These are phyloP conservation scores for Lithohypha guttulata DNA, from an alignment of 2,329 filamentous ascomycete species.

Conservation along the genomic window DNA sequence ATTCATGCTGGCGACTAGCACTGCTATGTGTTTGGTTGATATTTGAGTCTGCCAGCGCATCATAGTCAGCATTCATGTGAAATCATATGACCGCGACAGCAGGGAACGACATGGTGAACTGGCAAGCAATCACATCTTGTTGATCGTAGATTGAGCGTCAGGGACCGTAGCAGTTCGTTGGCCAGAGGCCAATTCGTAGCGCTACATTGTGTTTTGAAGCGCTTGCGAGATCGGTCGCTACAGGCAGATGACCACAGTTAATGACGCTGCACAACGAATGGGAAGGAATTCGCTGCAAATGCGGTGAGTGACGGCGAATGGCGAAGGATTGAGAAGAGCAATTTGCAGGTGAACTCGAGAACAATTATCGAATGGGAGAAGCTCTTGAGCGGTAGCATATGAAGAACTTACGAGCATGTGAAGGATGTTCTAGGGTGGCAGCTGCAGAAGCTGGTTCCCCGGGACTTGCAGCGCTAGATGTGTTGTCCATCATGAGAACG, in stretches of 20 bases:
- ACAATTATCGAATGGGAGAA: too few relatives aligned
- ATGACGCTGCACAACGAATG: too few relatives aligned
- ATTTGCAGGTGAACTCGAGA: too few relatives aligned
- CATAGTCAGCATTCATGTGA: conserved; percentile 7
- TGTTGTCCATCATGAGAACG: conserved; percentile 7
- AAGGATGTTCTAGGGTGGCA: conserved; percentile 1
- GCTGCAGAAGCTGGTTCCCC: conserved; percentile 1
- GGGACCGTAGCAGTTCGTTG: too few relatives aligned
- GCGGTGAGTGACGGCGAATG: too few relatives aligned
- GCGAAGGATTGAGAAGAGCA: too few relatives aligned
- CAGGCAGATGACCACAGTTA: too few relatives aligned
- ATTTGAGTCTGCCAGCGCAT: conserved; percentile 8
- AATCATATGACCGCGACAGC: conserved; percentile 5
- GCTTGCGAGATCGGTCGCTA: too few relatives aligned
- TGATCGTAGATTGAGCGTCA: background rate
- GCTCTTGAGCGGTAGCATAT: too few relatives aligned
- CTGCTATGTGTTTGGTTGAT: conserved; percentile 5
- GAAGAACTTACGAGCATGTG: conserved; percentile 8
- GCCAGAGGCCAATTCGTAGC: too few relatives aligned
- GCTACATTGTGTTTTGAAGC: too few relatives aligned
- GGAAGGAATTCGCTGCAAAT: too few relatives aligned
- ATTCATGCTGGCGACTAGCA: conserved; percentile 5
- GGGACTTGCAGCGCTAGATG: background rate
- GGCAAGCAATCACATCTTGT: conserved; percentile 7
- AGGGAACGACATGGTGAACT: background rate